Base-by-base conservation (phyloP, 1,284 basidiomycete genomes). In the Austroboletus novae-zelandiae region DNA sequence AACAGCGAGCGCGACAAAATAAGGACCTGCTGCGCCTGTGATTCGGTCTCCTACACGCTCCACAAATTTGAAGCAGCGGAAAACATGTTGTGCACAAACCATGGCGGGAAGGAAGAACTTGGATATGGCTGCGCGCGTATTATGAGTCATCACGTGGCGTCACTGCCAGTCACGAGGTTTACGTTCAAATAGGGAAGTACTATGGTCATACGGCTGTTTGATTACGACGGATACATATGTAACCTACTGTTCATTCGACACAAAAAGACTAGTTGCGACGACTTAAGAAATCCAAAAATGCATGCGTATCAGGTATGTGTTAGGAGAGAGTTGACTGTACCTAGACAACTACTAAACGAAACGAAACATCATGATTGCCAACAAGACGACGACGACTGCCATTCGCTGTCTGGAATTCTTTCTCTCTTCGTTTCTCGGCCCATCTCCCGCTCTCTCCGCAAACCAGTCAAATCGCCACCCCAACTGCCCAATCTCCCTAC, bases 1-100 rank as follows among this genome's bases (percentile, higher is more conserved):
- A 56, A 86, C 75, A 14, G 93, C 94, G 23, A 94, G 73, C 0
- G 71, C 78, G 45, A 98, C 81, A 68, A 98, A 98, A 60, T 89
- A 80, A 0, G 94, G 94, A 0, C 96, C 95, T 14, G 92, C 94
- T 45, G 88, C 85, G 51, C 94, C 93, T 0, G 93, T 97, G 37
- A 96, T 58, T 62, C 79, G 77, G 69, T 97, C 93, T 5, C 83
- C 92, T 42, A 74, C 71, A 42, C 82, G 72, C 71, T 98, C 94
- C 29, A 96, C 70, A 20, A 77, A 73, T 66, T 84, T 90, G 74
- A 95, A 97, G 73, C 91, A 94, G 46, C 83, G 78, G 61, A 96
- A 96, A 45, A 97, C 90, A 23, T 66, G 62, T 47, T 71, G 71
- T 4, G 80, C 74, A 63, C 79, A 83, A 56, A 77, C 61, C 78